Evolutionary conservation across 2,329 filamentous ascomycete genomes (phyloP), one percentile per base, ranked within the genome.

Genomic region (Alternaria triticina): DNA sequence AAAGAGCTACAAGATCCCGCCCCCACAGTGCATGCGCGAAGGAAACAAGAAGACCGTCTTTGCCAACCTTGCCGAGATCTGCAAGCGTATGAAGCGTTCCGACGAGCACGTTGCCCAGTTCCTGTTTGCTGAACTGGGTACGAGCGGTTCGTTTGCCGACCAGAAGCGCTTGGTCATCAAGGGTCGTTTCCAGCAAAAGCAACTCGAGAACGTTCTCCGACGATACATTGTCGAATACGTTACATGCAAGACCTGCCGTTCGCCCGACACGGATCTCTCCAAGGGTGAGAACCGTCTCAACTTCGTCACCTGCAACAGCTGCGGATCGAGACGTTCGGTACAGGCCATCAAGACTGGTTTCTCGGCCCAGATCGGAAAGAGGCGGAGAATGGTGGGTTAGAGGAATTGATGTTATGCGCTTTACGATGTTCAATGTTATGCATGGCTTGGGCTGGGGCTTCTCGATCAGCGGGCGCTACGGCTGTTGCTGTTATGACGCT

Each of bases 271-370:
- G 33, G 74, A 77, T 94, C 92, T 99, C 79, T 96, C 91, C 89
- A 98, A 98, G 87, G 96, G 95, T 83, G 96, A 99, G 85, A 99
- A 98, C 87, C 92, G 96, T 85, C 87, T 99, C 70, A 97, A 97
- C 86, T 99, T 98, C 86, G 94, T 99, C 79, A 97, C 94, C 64
- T 97, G 95, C 89, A 97, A 96, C 85, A 84, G 82, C 54, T 86
- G 85, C 73, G 84, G 84, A 59, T 85, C 83, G 50, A 79, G 95
- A 83, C 91, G 94, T 80, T 94, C 90, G 78, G 95, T 98, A 80
- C 93, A 93, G 65, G 94, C 96, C 73, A 99, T 99, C 91, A 99
- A 99, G 90, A 97, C 94, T 66, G 96, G 96, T 94, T 99, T 99
- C 94, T 96, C 94, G 78, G 96, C 96, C 82, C 96, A 98, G 85